phyloP scores from a whole-genome alignment of 805 yeast species.

The Jamesozyma piceae region DNA sequence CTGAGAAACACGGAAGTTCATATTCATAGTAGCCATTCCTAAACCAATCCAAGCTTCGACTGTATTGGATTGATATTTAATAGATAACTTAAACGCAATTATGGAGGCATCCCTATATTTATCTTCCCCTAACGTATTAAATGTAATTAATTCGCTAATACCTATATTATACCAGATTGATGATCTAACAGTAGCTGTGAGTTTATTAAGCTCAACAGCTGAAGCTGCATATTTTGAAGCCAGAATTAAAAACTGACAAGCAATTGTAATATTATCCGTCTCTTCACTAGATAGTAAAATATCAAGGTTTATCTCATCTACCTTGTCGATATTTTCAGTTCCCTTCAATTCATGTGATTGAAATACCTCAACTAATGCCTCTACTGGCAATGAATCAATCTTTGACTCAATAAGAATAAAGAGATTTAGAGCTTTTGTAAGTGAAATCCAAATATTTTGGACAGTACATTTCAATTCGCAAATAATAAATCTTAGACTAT shows the following conservation, averaged over 20 bases:
- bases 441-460: constrained; percentile 55
- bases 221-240: constrained; percentile 39
- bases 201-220: constrained; percentile 7
- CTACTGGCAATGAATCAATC: constrained; percentile 42
- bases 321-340: constrained; percentile 19
- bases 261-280: constrained; percentile 29
- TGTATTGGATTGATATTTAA: constrained; percentile 61
- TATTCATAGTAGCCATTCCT: constrained; percentile 62
- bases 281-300: constrained; percentile 14
- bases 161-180: constrained; percentile 64
- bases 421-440: constrained; percentile 48
- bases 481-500: constrained; percentile 15
- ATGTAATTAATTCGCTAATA: constrained; percentile 45
- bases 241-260: constrained; percentile 36
- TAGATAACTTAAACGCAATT: constrained; percentile 51
- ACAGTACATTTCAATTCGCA: constrained; percentile 25
- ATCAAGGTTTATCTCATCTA: constrained; percentile 18
- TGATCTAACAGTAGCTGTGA: constrained; percentile 44
- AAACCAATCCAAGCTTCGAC: constrained; percentile 72
- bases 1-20: constrained; percentile 69
- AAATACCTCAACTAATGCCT: constrained; percentile 27
- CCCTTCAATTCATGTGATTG: constrained; percentile 10
- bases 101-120: constrained; percentile 45
- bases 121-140: constrained; percentile 23
- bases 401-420: constrained; percentile 49